Base-by-base conservation (phyloP, 2,329 filamentous ascomycete species). In the Monosporascus ibericus region DNA sequence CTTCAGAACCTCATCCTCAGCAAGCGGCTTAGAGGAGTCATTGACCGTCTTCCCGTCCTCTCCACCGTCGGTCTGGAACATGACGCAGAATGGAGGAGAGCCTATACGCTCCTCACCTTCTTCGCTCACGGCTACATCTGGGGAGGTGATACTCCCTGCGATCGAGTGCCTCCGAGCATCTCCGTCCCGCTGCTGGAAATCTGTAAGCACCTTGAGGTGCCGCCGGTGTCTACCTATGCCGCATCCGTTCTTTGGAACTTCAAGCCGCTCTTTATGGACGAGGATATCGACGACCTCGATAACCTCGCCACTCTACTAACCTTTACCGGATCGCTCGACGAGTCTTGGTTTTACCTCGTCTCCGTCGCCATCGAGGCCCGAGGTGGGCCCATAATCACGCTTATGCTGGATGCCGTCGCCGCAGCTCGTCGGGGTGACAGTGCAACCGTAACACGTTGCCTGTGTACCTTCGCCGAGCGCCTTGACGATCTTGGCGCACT, bases 291-390 rank as follows among this genome's bases (percentile, higher is more conserved):
- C 65, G 84, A 84, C 58, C 79, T 97, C 46, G 86, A 94, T 65
- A 97, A 99, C 63, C 79, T 99, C 52, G 85, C 90, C 40, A 94
- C 90, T 2, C 78, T 97, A 55, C 84, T 85, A 63, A 96, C 94
- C 17, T 95, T 96, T 66, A 97, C 94, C 17, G 94, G 94, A 48
- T 92, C 91, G 7, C 77, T 95, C 51, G 94, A 99, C 67, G 94
- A 99, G 73, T 96, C 94, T 57, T 99, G 94, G 94, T 99, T 99
- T 68, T 99, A 97, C 68, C 79, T 99, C 14, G 84, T 97, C 49
- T 96, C 91, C 0, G 89, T 96, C 3, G 94, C 92, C 56, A 96
- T 99, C 58, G 94, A 99, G 72, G 91, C 92, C 51, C 86, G 90
- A 52, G 92, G 90, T 25, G 94, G 86, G 0, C 88, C 91, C 3